Percentiles rank a stretch among this genome's conserved stretches.
Evolutionary conservation across 129 eudicot genomes (phyloP).

Genomic region (Solidago caesia): DNA sequence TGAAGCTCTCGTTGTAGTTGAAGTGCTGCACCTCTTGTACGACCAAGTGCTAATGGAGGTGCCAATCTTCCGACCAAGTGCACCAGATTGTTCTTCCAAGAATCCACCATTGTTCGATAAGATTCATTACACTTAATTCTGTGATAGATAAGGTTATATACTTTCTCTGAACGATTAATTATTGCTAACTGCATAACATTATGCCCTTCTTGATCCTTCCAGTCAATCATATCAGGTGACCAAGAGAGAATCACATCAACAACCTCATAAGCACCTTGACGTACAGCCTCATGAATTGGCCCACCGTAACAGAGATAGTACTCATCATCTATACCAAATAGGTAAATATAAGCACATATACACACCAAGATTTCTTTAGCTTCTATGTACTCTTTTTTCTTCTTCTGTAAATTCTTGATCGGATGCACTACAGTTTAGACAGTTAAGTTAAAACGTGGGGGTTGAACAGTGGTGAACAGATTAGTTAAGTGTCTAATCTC

Average conservation of each 20-base stretch:
- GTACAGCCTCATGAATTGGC: slow-evolving; percentile 25
- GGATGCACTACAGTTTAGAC: not conserved
- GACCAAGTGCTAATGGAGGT: too few relatives aligned
- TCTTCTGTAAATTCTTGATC: slow-evolving; percentile 11
- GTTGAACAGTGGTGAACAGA: not conserved
- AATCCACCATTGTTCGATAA: slow-evolving; percentile 8
- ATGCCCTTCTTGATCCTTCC: not conserved
- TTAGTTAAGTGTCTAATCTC: not conserved
- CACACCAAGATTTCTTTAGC: not conserved
- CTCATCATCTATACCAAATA: not conserved
- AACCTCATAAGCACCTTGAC: slow-evolving; percentile 19
- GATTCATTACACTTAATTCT: not conserved
- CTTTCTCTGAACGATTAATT: slow-evolving; percentile 26
- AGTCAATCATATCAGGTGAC: slow-evolving; percentile 4
- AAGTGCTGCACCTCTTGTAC: too few relatives aligned
- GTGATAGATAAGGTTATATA: slow-evolving; percentile 21
- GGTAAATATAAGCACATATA: not conserved
- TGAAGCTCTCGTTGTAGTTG: too few relatives aligned
- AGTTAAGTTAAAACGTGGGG: not conserved
- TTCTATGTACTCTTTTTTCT: not conserved
- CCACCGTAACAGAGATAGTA: not conserved
- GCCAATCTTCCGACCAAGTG: too few relatives aligned
- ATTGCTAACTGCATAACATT: slow-evolving; percentile 28
- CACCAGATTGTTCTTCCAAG: slow-evolving; percentile 17
- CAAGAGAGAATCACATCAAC: slow-evolving; percentile 18